phyloP scores from a whole-genome alignment of 371 early-diverging fungal species.

The Mortierella sp. region DNA sequence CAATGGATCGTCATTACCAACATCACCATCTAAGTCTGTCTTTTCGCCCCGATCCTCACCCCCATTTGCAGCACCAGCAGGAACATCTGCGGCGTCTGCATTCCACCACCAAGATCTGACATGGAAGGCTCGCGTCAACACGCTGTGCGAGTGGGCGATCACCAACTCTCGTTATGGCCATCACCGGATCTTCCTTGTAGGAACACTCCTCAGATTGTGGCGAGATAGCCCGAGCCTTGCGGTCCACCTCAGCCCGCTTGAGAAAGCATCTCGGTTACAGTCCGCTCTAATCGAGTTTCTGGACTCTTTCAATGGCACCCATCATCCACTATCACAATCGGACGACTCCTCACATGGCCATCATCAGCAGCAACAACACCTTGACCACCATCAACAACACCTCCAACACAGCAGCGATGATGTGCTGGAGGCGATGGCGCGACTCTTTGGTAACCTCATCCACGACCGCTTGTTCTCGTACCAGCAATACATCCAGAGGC shows the following conservation, averaged over 20 bases:
- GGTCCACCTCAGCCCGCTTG: constrained; percentile 35
- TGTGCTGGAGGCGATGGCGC: constrained; percentile 40
- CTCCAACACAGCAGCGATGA: constrained; percentile 40
- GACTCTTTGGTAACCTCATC: constrained; percentile 72
- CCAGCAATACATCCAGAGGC: constrained; percentile 69
- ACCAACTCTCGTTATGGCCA: constrained; percentile 69
- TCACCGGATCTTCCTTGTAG: constrained; percentile 70
- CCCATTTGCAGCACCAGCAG: not conserved
- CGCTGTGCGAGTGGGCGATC: constrained; percentile 74
- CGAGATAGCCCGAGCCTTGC: constrained; percentile 58
- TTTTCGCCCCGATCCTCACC: constrained; percentile 18
- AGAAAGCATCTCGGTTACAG: constrained; percentile 37
- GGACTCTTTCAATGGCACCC: constrained; percentile 43
- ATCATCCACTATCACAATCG: constrained; percentile 18
- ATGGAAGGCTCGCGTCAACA: constrained; percentile 40
- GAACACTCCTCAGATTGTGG: constrained; percentile 67
- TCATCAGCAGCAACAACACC: constrained; percentile 12
- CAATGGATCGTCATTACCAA: constrained; percentile 48
- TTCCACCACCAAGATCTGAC: constrained; percentile 21
- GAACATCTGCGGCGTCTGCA: constrained; percentile 6
- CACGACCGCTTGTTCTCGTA: constrained; percentile 71
- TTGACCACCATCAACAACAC: constrained; percentile 20
- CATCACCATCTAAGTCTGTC: constrained; percentile 50
- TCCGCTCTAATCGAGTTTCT: constrained; percentile 41
- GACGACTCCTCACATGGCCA: constrained; percentile 13